Evolutionary conservation across 805 yeast genomes (phyloP).

Genomic region (Cyberlindnera veronae): DNA sequence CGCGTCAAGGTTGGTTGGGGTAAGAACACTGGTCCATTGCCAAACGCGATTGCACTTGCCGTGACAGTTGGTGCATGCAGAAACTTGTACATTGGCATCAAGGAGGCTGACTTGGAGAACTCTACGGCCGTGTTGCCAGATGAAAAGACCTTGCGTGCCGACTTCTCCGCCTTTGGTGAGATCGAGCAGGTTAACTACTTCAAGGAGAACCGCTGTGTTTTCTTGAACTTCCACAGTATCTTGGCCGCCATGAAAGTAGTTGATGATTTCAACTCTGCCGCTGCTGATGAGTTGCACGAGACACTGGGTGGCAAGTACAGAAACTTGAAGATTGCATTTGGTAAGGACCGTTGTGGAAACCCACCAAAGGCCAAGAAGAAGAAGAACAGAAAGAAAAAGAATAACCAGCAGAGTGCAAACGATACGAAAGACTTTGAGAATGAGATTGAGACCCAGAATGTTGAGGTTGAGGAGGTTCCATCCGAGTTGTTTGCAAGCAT

Average conservation of each 20-base stretch:
- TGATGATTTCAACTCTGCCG: constrained; percentile 47
- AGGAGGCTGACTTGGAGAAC: constrained; percentile 32
- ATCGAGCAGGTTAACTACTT: constrained; percentile 74
- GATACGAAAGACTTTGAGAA: constrained; percentile 1
- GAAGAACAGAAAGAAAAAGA: constrained; percentile 29
- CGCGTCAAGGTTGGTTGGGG: constrained; percentile 69
- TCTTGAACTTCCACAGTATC: constrained; percentile 66
- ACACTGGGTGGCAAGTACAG: constrained; percentile 45
- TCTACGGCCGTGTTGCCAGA: constrained; percentile 36
- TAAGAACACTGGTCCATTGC: constrained; percentile 60
- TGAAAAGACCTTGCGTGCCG: constrained; percentile 50
- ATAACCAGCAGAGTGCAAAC: constrained; percentile 1
- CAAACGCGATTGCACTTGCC: constrained; percentile 52
- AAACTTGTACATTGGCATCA: constrained; percentile 69
- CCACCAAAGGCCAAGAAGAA: constrained; percentile 50
- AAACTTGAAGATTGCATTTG: constrained; percentile 59
- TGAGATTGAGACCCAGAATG: constrained; percentile 5
- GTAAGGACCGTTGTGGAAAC: constrained; percentile 80
- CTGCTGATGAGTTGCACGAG: constrained; percentile 33
- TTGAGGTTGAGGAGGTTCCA: constrained; percentile 22
- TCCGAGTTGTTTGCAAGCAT: constrained; percentile 23
- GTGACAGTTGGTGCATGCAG: constrained; percentile 74
- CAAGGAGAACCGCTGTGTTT: constrained; percentile 69
- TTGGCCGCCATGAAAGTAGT: constrained; percentile 61
- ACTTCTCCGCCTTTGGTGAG: constrained; percentile 63